Percentiles rank a stretch among this genome's conserved stretches.
Evolutionary conservation across 2,329 filamentous ascomycete species (phyloP).

Genomic region (Alternaria brassicae): DNA sequence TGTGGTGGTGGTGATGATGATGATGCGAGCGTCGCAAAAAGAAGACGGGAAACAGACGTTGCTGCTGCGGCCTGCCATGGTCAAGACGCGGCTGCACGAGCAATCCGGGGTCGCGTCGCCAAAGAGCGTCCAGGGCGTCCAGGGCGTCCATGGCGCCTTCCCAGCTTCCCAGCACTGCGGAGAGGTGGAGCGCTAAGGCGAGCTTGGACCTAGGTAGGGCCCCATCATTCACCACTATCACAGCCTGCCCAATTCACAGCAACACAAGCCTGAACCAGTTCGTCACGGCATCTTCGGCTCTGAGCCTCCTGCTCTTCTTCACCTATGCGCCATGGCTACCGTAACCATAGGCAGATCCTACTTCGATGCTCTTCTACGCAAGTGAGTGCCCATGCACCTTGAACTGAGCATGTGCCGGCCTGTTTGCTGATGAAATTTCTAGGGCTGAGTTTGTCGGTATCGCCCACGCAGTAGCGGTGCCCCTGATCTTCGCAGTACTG

Average conservation of each 20-base stretch:
- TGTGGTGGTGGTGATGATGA: fast-evolving
- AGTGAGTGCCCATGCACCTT: conserved; percentile 56
- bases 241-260: conserved; percentile 9
- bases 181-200: conserved; percentile 26
- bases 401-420: conserved; percentile 1
- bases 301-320: conserved; percentile 13
- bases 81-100: conserved; percentile 6
- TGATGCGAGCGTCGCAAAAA: not conserved
- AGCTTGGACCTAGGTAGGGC: conserved; percentile 31
- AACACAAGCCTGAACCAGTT: conserved; percentile 11
- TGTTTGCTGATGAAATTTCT: conserved; percentile 32
- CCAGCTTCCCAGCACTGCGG: conserved; percentile 30
- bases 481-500: conserved; percentile 1
- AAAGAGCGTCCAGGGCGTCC: conserved; percentile 14
- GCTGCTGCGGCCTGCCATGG: not conserved
- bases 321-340: conserved; percentile 46
- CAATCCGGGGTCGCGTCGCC: conserved; percentile 23
- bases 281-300: conserved; percentile 13
- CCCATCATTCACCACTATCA: conserved; percentile 26
- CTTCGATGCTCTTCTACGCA: conserved; percentile 67
- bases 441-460: conserved; percentile 61
- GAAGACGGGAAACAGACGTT: not conserved
- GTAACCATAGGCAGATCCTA: conserved; percentile 68
- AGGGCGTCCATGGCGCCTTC: conserved; percentile 21
- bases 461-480: not conserved